Conservation (phyloP, 441 rosid species). For the Bocquillonia castaneifolia region DNA sequence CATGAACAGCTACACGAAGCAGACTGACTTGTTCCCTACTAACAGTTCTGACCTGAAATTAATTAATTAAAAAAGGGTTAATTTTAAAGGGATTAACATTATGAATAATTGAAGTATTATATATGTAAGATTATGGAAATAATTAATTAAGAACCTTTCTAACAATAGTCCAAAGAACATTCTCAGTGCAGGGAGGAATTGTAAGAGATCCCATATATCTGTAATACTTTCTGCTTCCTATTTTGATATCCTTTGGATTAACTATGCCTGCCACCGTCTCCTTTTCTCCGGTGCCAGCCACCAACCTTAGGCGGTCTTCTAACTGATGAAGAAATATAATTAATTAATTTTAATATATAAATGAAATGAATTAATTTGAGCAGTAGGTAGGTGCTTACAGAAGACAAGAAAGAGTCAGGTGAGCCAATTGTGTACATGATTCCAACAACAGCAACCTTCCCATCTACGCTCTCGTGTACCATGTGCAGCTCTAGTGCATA, state of each 20-base stretch:
- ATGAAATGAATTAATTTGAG: not conserved
- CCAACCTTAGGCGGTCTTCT: slow-evolving; percentile 26
- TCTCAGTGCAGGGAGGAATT: slow-evolving; percentile 69
- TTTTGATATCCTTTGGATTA: slow-evolving; percentile 38
- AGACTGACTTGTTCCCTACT: slow-evolving; percentile 44
- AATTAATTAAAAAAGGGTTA: not conserved
- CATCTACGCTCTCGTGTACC: slow-evolving; percentile 58
- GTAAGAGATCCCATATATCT: slow-evolving; percentile 79
- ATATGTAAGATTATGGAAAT: too few relatives aligned
- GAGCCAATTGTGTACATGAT: slow-evolving; percentile 55
- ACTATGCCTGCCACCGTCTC: slow-evolving; percentile 36
- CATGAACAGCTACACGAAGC: slow-evolving; percentile 72
- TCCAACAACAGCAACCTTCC: slow-evolving; percentile 57
- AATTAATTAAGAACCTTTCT: too few relatives aligned
- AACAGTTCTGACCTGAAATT: slow-evolving; percentile 50
- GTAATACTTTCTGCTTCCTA: slow-evolving; percentile 53
- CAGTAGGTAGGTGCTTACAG: slow-evolving; percentile 29
- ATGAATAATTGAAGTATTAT: too few relatives aligned
- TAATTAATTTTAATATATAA: not conserved
- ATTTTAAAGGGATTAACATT: too few relatives aligned
- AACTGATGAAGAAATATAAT: slow-evolving; percentile 29
- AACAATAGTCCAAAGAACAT: slow-evolving; percentile 60
- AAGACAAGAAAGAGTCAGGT: slow-evolving; percentile 53
- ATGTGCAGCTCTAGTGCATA: slow-evolving; percentile 57
- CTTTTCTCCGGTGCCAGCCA: slow-evolving; percentile 30